Evolutionary conservation across 139 green algal genomes (phyloP).

Genomic region (Chlorella vulgaris): DNA sequence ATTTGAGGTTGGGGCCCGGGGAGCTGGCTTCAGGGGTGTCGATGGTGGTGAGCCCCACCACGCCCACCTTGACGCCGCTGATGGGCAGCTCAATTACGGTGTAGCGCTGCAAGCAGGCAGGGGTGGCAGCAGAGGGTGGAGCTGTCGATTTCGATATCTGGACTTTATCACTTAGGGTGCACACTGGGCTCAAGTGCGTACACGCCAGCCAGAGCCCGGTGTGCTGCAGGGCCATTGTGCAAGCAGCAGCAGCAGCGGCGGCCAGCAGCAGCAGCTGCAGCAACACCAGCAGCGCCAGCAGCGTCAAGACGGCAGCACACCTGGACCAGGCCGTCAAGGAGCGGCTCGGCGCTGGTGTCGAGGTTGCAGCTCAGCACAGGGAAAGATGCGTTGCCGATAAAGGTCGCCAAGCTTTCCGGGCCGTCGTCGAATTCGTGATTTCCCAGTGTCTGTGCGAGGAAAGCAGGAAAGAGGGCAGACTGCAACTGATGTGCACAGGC

Average conservation of each 20-base stretch:
- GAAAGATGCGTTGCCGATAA: neutral
- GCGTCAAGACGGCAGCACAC: neutral
- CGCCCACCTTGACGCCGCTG: neutral
- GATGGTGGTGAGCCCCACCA: constrained; percentile 19
- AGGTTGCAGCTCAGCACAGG: constrained; percentile 10
- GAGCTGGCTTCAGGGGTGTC: neutral
- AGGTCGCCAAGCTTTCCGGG: neutral
- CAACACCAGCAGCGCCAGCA: neutral
- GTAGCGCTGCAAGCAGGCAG: constrained; percentile 4
- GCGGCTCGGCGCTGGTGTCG: constrained; percentile 6
- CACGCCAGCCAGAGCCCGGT: no score
- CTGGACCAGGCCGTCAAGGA: constrained; percentile 3
- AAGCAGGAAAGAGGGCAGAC: neutral
- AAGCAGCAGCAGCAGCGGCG: neutral
- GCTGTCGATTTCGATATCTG: no score
- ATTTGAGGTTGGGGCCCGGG: constrained; percentile 2
- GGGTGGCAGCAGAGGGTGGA: no score
- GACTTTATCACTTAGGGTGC: no score
- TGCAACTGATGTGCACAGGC: no score
- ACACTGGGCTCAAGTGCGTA: no score
- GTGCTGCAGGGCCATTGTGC: no score
- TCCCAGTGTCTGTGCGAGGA: neutral
- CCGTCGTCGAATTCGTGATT: constrained; percentile 27
- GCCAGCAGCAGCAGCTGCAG: no score
- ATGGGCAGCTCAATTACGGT: neutral